These are phyloP conservation scores for Orbilia brochopaga DNA, from an alignment of 2,329 filamentous ascomycete genomes.

Conservation along the genomic window DNA sequence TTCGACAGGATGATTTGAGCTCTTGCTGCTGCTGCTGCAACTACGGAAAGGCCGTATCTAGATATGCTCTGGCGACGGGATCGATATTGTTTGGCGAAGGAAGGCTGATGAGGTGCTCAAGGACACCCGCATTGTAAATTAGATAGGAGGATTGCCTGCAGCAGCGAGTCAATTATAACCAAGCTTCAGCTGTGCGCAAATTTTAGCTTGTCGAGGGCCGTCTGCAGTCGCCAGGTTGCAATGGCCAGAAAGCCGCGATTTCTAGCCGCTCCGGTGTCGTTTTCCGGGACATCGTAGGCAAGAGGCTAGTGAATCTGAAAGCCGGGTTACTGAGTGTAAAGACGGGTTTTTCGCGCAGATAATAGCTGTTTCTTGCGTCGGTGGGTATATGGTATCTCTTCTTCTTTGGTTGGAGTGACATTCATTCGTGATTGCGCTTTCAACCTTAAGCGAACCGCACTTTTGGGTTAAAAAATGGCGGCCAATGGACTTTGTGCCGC, in stretches of 20 bases:
- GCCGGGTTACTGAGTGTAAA: neutral
- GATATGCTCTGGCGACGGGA: neutral
- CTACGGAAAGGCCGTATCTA: neutral
- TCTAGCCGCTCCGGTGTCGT: neutral
- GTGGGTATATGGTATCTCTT: slow-evolving; percentile 4
- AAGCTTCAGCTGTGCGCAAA: slow-evolving; percentile 2
- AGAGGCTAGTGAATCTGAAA: neutral
- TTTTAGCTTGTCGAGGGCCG: slow-evolving; percentile 42
- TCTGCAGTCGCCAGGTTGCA: slow-evolving; percentile 10
- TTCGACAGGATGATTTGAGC: neutral
- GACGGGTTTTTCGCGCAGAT: neutral
- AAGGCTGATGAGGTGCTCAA: neutral
- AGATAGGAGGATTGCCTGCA: neutral
- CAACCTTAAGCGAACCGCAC: slow-evolving; percentile 42
- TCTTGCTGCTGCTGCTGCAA: neutral
- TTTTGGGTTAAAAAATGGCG: slow-evolving; percentile 9
- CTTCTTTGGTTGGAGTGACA: slow-evolving; percentile 17
- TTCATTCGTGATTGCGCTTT: slow-evolving; percentile 26
- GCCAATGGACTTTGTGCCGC: slow-evolving; percentile 29
- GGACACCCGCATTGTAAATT: neutral
- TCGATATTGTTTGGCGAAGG: neutral
- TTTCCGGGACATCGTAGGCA: slow-evolving; percentile 10
- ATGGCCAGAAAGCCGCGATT: slow-evolving; percentile 28
- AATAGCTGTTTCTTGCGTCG: neutral
- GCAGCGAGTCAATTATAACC: neutral